These are phyloP conservation scores for Streptanthus diversifolius DNA, from an alignment of 345 rosid genomes.

Conservation along the genomic window DNA sequence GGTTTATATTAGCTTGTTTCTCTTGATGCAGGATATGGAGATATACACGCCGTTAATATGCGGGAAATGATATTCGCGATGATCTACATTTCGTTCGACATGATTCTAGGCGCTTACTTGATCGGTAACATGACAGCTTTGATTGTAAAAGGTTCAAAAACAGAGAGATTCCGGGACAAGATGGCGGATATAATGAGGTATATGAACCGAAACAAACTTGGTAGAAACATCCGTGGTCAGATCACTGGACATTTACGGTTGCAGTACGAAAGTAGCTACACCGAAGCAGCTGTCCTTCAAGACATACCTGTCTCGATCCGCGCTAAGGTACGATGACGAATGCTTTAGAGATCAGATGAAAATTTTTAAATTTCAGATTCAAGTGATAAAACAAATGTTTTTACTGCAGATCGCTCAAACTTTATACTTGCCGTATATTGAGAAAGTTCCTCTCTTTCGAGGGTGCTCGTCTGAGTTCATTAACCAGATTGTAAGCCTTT, in stretches of 20 bases:
- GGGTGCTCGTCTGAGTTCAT: conserved; percentile 75
- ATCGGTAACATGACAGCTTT: conserved; percentile 92
- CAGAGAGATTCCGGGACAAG: conserved; percentile 73
- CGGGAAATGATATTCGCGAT: conserved; percentile 87
- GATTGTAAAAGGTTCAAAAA: conserved; percentile 86
- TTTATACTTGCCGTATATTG: conserved; percentile 66
- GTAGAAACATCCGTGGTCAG: conserved; percentile 49
- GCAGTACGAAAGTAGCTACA: conserved; percentile 55
- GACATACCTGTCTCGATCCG: conserved; percentile 77
- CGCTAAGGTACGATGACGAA: conserved; percentile 47
- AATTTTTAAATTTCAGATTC: background rate
- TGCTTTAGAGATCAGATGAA: background rate
- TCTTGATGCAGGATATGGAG: conserved; percentile 69
- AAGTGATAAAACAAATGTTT: background rate
- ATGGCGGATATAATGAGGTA: conserved; percentile 68
- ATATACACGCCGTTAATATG: conserved; percentile 80
- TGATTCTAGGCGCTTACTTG: conserved; percentile 87
- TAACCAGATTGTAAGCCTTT: conserved; percentile 68
- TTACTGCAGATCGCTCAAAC: conserved; percentile 63
- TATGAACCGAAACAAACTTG: conserved; percentile 66
- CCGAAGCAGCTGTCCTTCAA: conserved; percentile 65
- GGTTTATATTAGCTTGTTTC: background rate
- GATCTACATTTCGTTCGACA: conserved; percentile 76
- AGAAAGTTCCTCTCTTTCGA: conserved; percentile 60
- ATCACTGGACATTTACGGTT: conserved; percentile 62